A percentile compares a stretch with the other conserved stretches of the same genome.
Evolutionary conservation across 2,329 filamentous ascomycete species (phyloP).

Genomic region (Phoma sp.): DNA sequence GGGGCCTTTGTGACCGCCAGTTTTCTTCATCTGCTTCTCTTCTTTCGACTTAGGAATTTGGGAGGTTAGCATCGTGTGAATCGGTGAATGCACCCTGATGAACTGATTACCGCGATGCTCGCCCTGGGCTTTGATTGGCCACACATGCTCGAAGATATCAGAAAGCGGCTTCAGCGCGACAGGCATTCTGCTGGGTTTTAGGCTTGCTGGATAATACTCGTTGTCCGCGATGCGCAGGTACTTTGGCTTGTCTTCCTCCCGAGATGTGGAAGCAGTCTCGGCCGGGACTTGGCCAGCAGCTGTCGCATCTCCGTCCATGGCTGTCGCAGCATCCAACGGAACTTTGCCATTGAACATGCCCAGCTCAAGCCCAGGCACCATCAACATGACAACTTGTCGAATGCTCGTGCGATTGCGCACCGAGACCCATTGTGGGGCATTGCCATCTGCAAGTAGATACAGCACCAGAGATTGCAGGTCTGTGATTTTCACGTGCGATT

Average conservation of each 20-base stretch:
- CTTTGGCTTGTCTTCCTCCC: conserved; percentile 24
- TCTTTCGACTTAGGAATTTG: conserved; percentile 73
- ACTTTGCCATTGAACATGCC: conserved; percentile 77
- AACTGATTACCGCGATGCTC: conserved; percentile 70
- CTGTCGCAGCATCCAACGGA: conserved; percentile 21
- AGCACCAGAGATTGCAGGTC: conserved; percentile 65
- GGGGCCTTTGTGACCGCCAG: conserved; percentile 51
- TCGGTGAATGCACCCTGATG: conserved; percentile 82
- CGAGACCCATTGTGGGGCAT: conserved; percentile 68
- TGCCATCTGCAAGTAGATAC: conserved; percentile 65
- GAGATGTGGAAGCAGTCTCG: conserved; percentile 13
- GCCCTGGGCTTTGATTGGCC: conserved; percentile 87
- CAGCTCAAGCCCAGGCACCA: conserved; percentile 90
- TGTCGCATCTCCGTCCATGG: neutral
- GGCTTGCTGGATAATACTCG: conserved; percentile 56
- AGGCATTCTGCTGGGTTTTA: conserved; percentile 52
- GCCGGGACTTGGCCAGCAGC: conserved; percentile 9
- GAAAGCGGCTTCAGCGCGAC: conserved; percentile 66
- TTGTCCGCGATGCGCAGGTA: conserved; percentile 52
- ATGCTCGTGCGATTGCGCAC: conserved; percentile 63
- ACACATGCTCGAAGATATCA: conserved; percentile 84
- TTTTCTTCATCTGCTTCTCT: conserved; percentile 64
- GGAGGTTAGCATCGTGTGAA: conserved; percentile 82
- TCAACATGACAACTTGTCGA: conserved; percentile 81
- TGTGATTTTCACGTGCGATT: conserved; percentile 62